Evolutionary conservation across 768 basidiomycete species (phyloP).

Genomic region (Suillus tomentosus): DNA sequence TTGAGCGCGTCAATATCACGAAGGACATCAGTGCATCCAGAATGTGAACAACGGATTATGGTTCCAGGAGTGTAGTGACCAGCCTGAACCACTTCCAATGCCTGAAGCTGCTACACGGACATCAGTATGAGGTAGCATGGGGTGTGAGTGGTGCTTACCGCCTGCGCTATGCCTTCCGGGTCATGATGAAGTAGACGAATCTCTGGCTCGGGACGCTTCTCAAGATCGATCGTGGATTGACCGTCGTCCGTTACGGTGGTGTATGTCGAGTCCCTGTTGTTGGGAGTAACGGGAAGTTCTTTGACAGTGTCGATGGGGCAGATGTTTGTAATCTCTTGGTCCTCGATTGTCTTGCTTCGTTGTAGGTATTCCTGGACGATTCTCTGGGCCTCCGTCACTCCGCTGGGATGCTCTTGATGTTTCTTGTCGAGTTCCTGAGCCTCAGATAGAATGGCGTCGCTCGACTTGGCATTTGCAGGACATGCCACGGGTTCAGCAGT

Average conservation of each 20-base stretch:
- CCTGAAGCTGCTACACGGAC: conserved; percentile 25
- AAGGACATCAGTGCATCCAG: conserved; percentile 47
- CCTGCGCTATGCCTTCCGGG: conserved; percentile 36
- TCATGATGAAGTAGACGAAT: conserved; percentile 39
- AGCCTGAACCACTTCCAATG: conserved; percentile 26
- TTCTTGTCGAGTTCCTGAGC: conserved; percentile 7
- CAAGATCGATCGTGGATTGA: conserved; percentile 29
- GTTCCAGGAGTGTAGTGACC: conserved; percentile 33
- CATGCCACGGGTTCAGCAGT: background rate
- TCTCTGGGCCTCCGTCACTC: conserved; percentile 26
- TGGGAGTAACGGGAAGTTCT: conserved; percentile 20
- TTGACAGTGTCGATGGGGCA: conserved; percentile 16
- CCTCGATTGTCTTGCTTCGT: conserved; percentile 6
- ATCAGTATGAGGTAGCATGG: conserved; percentile 11
- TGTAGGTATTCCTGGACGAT: conserved; percentile 12
- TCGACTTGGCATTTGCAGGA: background rate
- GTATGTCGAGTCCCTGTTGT: conserved; percentile 30
- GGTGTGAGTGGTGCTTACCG: conserved; percentile 36
- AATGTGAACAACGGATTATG: conserved; percentile 45
- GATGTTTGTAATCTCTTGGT: background rate
- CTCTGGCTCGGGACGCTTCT: conserved; percentile 35
- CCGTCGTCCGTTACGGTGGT: conserved; percentile 18
- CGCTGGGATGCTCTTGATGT: conserved; percentile 8
- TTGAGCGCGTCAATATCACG: conserved; percentile 45
- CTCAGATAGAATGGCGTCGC: conserved; percentile 7